Base-by-base conservation (phyloP, 345 rosid genomes). In the Hypericum androsaemum region DNA sequence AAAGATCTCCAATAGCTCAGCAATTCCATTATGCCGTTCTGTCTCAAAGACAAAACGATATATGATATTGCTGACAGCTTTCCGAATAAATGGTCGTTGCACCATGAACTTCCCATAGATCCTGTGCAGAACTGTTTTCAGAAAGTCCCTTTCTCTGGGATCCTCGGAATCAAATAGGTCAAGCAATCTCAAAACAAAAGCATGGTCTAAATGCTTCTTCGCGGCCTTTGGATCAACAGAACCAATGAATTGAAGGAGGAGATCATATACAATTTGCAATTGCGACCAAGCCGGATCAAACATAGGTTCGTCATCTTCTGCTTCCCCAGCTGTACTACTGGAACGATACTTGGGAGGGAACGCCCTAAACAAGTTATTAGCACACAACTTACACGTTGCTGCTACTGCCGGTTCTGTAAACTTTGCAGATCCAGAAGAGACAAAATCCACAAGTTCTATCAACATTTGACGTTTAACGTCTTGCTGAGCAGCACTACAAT, bases 161-260 rank as follows among this genome's bases (percentile, higher is more conserved):
- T 84, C 94, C 59, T 79, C 94, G 5, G 94, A 84, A 53, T 81
- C 94, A 12, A 84, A 84, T 59, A 84, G 85, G 28, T 84, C 86
- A 28, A 84, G 88, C 63, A 84, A 54, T 73, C 66, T 73, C 63
- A 61, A 51, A 12, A 84, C 43, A 58, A 81, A 84, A 35, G 78
- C 70, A 63, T 79, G 84, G 54, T 84, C 84, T n/a, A 81, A 60
- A 39, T 77, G 69, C 67, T 84, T 84, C 58, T 79, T 84, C 41
- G 86, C 79, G 28, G 79, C 77, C 75, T 84, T 84, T 13, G 74
- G 73, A 64, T 84, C 86, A 10, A 81, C 80, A 39, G 78, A 70
- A 65, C 77, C 71, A 50, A 76, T 44, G 62, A 81, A 81, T 48
- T 64, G 74, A 37, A 81, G 80, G 12, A 84, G 80, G 45, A 84